Percentiles rank a stretch among this genome's conserved stretches.
phyloP scores from a whole-genome alignment of 2,329 filamentous ascomycete species.

The Teratosphaeriaceae sp. region DNA sequence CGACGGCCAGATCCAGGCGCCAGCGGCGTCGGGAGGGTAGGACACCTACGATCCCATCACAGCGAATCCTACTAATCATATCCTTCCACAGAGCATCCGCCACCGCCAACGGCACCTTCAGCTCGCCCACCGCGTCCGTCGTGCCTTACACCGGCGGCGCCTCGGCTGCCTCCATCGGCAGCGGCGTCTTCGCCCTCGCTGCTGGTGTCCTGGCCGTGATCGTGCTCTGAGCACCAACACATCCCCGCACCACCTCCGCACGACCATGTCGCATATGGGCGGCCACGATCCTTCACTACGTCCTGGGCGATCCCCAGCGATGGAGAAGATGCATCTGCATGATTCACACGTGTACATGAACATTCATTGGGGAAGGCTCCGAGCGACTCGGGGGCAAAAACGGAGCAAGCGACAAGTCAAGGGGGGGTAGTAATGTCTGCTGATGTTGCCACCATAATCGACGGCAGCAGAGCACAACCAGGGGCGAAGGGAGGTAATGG shows the following conservation, averaged over 20 bases:
- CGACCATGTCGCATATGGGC: constrained; percentile 2
- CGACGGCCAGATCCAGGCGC: constrained; percentile 27
- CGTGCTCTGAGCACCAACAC: constrained; percentile 21
- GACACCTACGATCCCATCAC: too few species aligned
- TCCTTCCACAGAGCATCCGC: not conserved
- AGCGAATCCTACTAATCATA: not conserved
- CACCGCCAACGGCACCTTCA: constrained; percentile 5
- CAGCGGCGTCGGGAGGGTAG: too few species aligned
- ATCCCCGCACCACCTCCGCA: not conserved
- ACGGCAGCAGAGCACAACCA: too few species aligned
- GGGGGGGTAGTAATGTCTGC: too few species aligned
- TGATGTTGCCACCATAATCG: too few species aligned
- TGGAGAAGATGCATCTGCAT: constrained; percentile 15
- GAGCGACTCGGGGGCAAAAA: too few species aligned
- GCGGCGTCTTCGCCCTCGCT: constrained; percentile 24
- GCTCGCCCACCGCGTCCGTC: constrained; percentile 5
- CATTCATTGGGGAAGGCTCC: too few species aligned
- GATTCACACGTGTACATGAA: constrained; percentile 23
- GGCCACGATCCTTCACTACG: constrained; percentile 10
- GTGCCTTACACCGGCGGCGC: constrained; percentile 28
- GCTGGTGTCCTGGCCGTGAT: constrained; percentile 25
- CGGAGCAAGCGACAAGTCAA: too few species aligned
- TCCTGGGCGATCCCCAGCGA: constrained; percentile 4
- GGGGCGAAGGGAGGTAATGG: too few species aligned
- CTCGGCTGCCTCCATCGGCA: constrained; percentile 15